Conservation (phyloP, 257 asterid genomes). For the Solanum dulcamara region DNA sequence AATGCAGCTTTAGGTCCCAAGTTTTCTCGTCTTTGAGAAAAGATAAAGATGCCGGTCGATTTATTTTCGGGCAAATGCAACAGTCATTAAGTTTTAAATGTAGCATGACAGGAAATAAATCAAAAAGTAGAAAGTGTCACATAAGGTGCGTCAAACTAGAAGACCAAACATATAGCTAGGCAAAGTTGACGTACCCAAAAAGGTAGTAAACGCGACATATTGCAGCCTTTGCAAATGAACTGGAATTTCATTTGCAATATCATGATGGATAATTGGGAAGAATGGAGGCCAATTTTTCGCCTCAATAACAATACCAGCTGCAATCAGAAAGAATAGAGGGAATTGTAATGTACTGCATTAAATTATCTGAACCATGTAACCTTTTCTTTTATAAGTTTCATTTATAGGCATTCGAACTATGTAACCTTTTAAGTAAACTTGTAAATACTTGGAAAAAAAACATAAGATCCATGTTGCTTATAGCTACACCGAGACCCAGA, state of each 20-base stretch:
- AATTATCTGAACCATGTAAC: neutral
- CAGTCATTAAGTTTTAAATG: neutral
- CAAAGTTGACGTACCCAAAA: constrained; percentile 50
- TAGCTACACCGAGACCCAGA: neutral
- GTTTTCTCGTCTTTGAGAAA: neutral
- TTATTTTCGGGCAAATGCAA: neutral
- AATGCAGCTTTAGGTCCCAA: neutral
- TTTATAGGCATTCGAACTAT: neutral
- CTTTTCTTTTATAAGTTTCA: neutral
- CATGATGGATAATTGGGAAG: constrained; percentile 93
- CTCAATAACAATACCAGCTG: constrained; percentile 73
- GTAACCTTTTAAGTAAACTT: neutral
- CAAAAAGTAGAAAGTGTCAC: neutral
- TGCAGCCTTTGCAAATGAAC: constrained; percentile 88
- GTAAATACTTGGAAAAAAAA: constrained; percentile 30
- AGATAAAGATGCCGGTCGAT: neutral
- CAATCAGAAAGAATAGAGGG: constrained; percentile 22
- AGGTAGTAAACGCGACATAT: constrained; percentile 86
- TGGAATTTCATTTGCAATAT: constrained; percentile 86
- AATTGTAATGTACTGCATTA: neutral
- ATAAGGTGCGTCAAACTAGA: neutral
- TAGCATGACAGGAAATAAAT: neutral
- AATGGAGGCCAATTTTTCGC: constrained; percentile 97
- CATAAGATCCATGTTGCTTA: neutral
- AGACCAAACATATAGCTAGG: neutral